Conservation (phyloP, 2,329 filamentous ascomycete genomes). For the Dothideomycetes sp. region DNA sequence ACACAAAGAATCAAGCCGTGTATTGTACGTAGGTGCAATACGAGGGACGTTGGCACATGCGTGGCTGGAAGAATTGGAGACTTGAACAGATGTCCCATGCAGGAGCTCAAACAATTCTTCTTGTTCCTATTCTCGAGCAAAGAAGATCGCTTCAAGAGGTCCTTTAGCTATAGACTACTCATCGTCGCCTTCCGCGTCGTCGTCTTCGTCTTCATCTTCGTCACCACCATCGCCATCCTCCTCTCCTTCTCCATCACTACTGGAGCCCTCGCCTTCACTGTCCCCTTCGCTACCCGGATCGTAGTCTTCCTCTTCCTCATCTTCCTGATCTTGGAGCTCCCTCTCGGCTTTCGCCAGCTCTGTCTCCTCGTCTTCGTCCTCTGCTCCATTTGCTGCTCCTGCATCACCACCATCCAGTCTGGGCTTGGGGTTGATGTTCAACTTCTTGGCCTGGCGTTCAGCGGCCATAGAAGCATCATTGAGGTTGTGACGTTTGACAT, state of each 20-base stretch:
- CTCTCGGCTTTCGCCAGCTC: constrained; percentile 30
- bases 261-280: constrained; percentile 30
- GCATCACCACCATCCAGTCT: constrained; percentile 24
- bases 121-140: no score
- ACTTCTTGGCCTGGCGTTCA: constrained; percentile 49
- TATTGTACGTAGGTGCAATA: no score
- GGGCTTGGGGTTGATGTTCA: constrained; percentile 40
- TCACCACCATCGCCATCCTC: constrained; percentile 17
- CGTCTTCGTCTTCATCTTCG: constrained; percentile 24
- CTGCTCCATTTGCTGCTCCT: constrained; percentile 22
- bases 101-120: no score
- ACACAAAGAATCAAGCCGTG: no score
- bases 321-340: constrained; percentile 27
- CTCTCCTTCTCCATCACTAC: constrained; percentile 26
- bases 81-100: no score
- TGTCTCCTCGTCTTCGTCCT: constrained; percentile 29
- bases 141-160: no score
- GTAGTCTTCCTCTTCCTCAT: constrained; percentile 36
- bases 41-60: no score
- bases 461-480: constrained; percentile 57
- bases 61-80: no score
- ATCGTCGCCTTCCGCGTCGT: constrained; percentile 24
- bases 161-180: no score
- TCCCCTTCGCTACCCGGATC: constrained; percentile 34
- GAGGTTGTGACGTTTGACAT: constrained; percentile 51